Percentiles rank a stretch among this genome's conserved stretches.
Evolutionary conservation across 768 basidiomycete species (phyloP).

Genomic region (Mrakia blollopis): DNA sequence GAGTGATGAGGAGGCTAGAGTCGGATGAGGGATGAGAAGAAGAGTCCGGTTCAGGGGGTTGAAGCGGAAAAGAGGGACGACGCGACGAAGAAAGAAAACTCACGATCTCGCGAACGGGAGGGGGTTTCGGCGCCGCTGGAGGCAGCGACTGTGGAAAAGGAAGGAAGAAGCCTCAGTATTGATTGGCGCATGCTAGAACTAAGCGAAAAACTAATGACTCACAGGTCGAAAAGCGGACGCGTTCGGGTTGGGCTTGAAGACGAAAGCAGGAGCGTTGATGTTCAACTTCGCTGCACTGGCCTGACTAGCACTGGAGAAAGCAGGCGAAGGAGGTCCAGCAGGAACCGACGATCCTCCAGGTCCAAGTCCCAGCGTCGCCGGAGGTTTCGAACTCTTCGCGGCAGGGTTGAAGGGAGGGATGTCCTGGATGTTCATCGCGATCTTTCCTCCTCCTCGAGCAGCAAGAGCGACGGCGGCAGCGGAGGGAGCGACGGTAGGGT

Average conservation of each 20-base stretch:
- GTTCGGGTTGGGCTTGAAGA: conserved; percentile 83
- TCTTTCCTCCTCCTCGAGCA: conserved; percentile 30
- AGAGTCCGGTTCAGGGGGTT: background rate
- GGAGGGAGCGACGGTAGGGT: conserved; percentile 20
- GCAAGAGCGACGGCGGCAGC: conserved; percentile 20
- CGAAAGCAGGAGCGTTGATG: conserved; percentile 77
- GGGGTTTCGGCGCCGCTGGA: conserved; percentile 2
- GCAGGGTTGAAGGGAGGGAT: conserved; percentile 85
- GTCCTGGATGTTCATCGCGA: conserved; percentile 74
- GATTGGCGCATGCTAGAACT: background rate
- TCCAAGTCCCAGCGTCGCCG: background rate
- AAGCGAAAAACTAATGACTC: background rate
- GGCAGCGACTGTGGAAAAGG: background rate
- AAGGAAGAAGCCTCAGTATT: background rate
- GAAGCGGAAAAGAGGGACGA: background rate
- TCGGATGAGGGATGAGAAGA: conserved; percentile 44
- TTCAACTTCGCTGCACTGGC: conserved; percentile 52
- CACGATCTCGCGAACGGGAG: conserved; percentile 26
- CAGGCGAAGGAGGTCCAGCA: conserved; percentile 54
- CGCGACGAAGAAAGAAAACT: conserved; percentile 2
- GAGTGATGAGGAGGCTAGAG: conserved; percentile 42
- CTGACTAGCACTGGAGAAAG: conserved; percentile 34
- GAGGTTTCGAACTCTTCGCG: background rate
- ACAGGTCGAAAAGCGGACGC: conserved; percentile 70
- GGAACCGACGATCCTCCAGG: conserved; percentile 35